Evolutionary conservation across 257 asterid genomes (phyloP).

Genomic region (Nicotiana attenuata): DNA sequence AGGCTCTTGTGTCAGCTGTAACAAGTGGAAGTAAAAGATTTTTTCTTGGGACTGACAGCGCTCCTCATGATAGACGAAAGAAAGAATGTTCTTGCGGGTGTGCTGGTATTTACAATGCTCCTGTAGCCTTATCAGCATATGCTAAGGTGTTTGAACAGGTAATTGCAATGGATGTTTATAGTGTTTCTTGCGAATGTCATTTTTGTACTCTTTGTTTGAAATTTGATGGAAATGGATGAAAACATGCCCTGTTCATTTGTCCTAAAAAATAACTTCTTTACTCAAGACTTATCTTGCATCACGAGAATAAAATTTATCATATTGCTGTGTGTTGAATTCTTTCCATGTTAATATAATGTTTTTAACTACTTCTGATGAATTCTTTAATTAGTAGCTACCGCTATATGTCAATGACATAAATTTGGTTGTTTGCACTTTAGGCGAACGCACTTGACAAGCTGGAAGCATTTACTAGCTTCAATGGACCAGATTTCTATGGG

Average conservation of each 20-base stretch:
- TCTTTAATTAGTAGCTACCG: background rate
- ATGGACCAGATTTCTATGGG: constrained; percentile 90
- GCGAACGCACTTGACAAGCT: constrained; percentile 81
- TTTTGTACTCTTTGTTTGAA: background rate
- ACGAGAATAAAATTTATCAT: background rate
- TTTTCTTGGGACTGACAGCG: constrained; percentile 93
- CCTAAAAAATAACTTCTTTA: background rate
- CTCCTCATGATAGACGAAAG: constrained; percentile 75
- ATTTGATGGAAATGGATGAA: background rate
- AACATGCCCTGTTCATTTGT: background rate
- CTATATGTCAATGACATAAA: background rate
- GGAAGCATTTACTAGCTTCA: constrained; percentile 89
- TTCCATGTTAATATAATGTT: background rate
- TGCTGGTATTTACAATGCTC: constrained; percentile 89
- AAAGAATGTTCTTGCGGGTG: constrained; percentile 86
- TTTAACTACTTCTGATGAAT: background rate
- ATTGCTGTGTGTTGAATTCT: background rate
- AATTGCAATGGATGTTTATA: constrained; percentile 1
- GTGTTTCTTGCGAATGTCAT: background rate
- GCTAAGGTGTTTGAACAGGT: constrained; percentile 95
- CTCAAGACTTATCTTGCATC: background rate
- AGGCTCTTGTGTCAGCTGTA: constrained; percentile 79
- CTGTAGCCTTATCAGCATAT: constrained; percentile 85
- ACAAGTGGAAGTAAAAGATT: constrained; percentile 79
- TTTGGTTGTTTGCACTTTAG: constrained; percentile 26